Evolutionary conservation across 257 asterid genomes (phyloP), one percentile per base, ranked within the genome.

Genomic region (Solanum gandarillasii): DNA sequence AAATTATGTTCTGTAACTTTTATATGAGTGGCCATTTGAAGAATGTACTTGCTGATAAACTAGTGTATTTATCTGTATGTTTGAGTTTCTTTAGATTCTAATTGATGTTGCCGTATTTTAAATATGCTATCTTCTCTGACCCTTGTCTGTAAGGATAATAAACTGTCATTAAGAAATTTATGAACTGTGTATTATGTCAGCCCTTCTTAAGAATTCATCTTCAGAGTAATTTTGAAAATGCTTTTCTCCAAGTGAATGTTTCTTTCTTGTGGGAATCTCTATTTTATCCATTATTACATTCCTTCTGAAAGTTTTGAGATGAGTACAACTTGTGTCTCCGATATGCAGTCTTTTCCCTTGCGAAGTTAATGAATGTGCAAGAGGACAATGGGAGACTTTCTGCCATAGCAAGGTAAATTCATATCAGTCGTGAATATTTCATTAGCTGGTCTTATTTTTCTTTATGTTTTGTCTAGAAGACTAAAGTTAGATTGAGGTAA

Each of bases 291-390:
- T 21, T 76, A 76, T 76, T 5, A 12, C 52, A 76, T 43, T 43
- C 31, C 62, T 43, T 27, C 38, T 13, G 84, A 14, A 41, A 41
- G 62, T 79, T 79, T 41, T 79, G 2, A 70, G 83, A 43, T 41
- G 31, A 71, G 48, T 86, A 46, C 41, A 34, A 72, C 27, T 83
- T 14, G 21, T 58, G 75, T 68, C 70, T 88, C 25, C 72, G 3
- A 74, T 16, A 65, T 91, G 89, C 98, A 97, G 99, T 97, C 88
- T 97, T 95, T 91, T 90, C 98, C 67, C 95, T 97, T 88, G 99
- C 98, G 74, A 97, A 97, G 92, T 92, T 97, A 79, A 97, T 97
- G 99, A 97, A 97, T 88, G 98, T 96, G 93, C 94, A 94, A 93
- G 99, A 96, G 87, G 99, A 97, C 89, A 91, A 94, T 86, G 91